These are phyloP conservation scores for Pluteus cervinus DNA, from an alignment of 768 basidiomycete genomes.

Conservation along the genomic window DNA sequence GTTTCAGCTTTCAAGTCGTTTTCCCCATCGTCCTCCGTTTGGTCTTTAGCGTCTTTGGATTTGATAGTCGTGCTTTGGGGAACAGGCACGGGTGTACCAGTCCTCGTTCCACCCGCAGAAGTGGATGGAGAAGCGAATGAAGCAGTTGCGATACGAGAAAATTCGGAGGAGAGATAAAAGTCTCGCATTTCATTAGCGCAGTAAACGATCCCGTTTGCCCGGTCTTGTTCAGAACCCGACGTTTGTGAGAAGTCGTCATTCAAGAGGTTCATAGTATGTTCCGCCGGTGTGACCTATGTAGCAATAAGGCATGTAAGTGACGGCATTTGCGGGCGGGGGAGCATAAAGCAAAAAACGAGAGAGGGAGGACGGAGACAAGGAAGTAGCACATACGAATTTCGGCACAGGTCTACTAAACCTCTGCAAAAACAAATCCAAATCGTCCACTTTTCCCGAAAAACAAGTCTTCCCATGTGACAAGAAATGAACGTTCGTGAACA, in stretches of 20 bases:
- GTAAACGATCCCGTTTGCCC: no score
- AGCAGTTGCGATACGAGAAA: no score
- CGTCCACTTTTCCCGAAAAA: conserved; percentile 36
- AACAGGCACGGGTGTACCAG: no score
- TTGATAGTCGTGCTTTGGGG: no score
- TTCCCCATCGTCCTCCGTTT: background rate
- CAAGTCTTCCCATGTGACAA: conserved; percentile 46
- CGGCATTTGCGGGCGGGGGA: background rate
- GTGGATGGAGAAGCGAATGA: no score
- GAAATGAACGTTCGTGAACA: conserved; percentile 56
- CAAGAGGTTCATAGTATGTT: conserved; percentile 56
- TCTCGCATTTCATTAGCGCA: conserved; percentile 26
- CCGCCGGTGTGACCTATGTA: conserved; percentile 43
- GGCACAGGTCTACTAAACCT: conserved; percentile 32
- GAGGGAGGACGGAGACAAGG: background rate
- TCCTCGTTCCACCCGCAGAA: no score
- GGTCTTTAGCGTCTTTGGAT: no score
- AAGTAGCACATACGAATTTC: conserved; percentile 22
- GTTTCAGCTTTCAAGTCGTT: background rate
- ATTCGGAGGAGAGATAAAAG: conserved; percentile 24
- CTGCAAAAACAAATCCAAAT: conserved; percentile 32
- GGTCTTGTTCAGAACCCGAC: conserved; percentile 7
- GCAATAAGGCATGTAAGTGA: conserved; percentile 7
- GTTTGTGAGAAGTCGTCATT: conserved; percentile 36
- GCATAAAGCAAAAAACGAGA: conserved; percentile 9